Evolutionary conservation across 108 stramenopile genomes (phyloP).

Genomic region (Stephanodiscus triporus): DNA sequence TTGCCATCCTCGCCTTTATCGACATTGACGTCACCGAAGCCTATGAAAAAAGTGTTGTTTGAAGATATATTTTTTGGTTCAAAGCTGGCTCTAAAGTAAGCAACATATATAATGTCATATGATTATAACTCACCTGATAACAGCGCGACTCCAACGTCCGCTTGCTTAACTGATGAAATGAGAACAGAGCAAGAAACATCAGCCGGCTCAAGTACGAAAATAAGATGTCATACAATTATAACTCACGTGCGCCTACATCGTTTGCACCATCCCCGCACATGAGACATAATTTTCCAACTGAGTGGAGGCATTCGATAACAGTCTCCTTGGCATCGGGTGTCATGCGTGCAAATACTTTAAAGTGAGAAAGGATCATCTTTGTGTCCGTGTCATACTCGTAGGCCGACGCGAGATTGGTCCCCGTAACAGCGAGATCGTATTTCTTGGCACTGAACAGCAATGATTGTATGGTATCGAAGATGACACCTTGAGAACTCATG

Average conservation of each 20-base stretch:
- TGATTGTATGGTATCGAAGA: background rate
- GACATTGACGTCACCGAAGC: slow-evolving; percentile 94
- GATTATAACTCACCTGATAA: too few species aligned
- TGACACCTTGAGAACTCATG: background rate
- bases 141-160: slow-evolving; percentile 94
- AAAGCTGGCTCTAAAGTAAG: too few species aligned
- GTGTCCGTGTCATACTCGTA: slow-evolving; percentile 77
- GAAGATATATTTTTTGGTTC: too few species aligned
- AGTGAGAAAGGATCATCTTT: slow-evolving; percentile 70
- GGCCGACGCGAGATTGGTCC: slow-evolving; percentile 72
- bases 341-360: slow-evolving; percentile 97
- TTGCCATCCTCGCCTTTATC: slow-evolving; percentile 72
- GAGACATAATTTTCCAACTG: slow-evolving; percentile 79
- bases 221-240: slow-evolving; percentile 1
- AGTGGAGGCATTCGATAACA: slow-evolving; percentile 89
- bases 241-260: slow-evolving; percentile 66
- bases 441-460: slow-evolving; percentile 37
- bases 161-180: slow-evolving; percentile 68
- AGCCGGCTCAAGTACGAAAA: background rate
- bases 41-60: too few species aligned
- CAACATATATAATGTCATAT: too few species aligned
- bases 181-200: slow-evolving; percentile 61
- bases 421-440: slow-evolving; percentile 88
- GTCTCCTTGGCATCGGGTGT: slow-evolving; percentile 96
- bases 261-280: slow-evolving; percentile 99